These are phyloP conservation scores for Sporothrix brunneoviolacea DNA, from an alignment of 2,329 filamentous ascomycete species.

Conservation along the genomic window DNA sequence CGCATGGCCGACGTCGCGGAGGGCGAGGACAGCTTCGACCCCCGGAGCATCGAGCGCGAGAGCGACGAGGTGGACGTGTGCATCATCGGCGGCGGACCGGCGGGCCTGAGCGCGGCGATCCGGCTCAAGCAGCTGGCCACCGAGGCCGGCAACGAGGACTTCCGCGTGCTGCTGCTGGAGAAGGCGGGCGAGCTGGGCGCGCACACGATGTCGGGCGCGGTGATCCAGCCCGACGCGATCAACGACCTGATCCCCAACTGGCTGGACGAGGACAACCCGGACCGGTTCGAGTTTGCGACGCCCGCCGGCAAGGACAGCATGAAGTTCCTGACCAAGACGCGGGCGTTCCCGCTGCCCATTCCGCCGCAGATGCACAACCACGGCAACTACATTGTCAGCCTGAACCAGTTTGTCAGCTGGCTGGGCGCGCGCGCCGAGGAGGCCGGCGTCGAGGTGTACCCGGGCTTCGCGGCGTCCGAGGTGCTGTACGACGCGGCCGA, in stretches of 20 bases:
- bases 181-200: conserved; percentile 93
- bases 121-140: conserved; percentile 92
- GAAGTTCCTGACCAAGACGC: conserved; percentile 83
- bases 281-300: conserved; percentile 80
- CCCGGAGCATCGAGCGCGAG: conserved; percentile 69
- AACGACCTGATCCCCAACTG: conserved; percentile 91
- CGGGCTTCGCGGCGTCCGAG: conserved; percentile 91
- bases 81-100: conserved; percentile 93
- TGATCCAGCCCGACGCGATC: conserved; percentile 82
- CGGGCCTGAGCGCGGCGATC: conserved; percentile 87
- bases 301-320: conserved; percentile 79
- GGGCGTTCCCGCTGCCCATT: conserved; percentile 71
- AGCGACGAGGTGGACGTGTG: conserved; percentile 92
- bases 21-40: conserved; percentile 56
- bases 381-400: conserved; percentile 93
- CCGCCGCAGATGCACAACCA: conserved; percentile 98
- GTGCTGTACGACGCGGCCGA: conserved; percentile 80
- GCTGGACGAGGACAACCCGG: conserved; percentile 81
- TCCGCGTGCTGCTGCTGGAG: conserved; percentile 84
- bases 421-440: conserved; percentile 95
- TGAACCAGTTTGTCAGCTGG: conserved; percentile 96
- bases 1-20: conserved; percentile 22
- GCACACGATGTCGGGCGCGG: conserved; percentile 92
- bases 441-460: conserved; percentile 89
- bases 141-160: conserved; percentile 90